These are phyloP conservation scores for Leishmania arabica DNA, from an alignment of 208 protist species.

Conservation along the genomic window DNA sequence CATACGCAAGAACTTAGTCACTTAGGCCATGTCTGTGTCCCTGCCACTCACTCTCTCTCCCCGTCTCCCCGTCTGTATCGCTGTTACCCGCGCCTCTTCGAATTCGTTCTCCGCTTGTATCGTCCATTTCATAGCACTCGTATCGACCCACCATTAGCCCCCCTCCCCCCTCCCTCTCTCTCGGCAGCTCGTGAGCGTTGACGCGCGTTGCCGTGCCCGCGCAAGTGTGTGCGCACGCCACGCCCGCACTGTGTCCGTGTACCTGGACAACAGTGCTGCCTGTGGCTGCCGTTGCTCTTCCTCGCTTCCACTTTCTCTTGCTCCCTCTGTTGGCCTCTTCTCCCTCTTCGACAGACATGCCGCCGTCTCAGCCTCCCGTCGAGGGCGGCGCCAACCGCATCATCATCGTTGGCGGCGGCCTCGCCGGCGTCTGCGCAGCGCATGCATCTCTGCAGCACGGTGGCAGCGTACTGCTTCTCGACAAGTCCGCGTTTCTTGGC, in stretches of 20 bases:
- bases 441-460: conserved; percentile 58
- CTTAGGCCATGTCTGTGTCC: not conserved
- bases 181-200: no score
- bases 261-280: not conserved
- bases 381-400: conserved; percentile 37
- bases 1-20: not conserved
- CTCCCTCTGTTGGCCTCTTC: not conserved
- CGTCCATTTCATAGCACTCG: no score
- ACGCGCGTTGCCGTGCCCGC: no score
- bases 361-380: conserved; percentile 3
- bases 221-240: no score
- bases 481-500: conserved; percentile 84
- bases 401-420: conserved; percentile 69
- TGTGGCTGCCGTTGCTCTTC: not conserved
- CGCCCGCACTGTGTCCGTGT: no score
- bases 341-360: not conserved
- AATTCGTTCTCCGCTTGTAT: not conserved
- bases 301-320: not conserved
- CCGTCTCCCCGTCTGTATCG: no score
- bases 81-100: no score
- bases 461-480: conserved; percentile 77
- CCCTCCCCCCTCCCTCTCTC: no score
- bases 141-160: not conserved
- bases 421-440: conserved; percentile 61
- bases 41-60: not conserved